These are phyloP conservation scores for Vachellia pachyceras DNA, from an alignment of 306 rosid species.

Conservation along the genomic window DNA sequence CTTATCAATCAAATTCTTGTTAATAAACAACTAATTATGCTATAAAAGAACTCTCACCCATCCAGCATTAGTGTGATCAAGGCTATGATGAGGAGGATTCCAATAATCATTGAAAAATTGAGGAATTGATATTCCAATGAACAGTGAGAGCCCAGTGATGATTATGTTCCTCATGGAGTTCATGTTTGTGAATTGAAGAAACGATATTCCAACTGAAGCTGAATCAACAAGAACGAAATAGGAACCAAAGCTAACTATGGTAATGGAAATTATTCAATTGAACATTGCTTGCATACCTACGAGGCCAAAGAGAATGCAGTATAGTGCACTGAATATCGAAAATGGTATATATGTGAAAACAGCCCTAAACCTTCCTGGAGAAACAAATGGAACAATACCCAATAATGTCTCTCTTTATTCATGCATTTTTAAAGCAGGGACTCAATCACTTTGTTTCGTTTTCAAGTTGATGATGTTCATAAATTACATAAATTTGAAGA, in stretches of 20 bases:
- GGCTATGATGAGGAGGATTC: slow-evolving; percentile 71
- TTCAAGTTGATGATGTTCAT: no score
- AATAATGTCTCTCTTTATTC: not conserved
- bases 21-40: not conserved
- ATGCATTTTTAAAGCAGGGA: not conserved
- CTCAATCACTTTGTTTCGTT: not conserved
- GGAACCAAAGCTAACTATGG: not conserved
- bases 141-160: slow-evolving; percentile 79
- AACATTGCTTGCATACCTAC: slow-evolving; percentile 68
- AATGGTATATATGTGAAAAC: slow-evolving; percentile 94
- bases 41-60: slow-evolving; percentile 70
- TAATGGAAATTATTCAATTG: not conserved
- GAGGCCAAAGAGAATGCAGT: slow-evolving; percentile 92
- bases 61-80: slow-evolving; percentile 89
- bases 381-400: not conserved
- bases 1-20: not conserved
- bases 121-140: slow-evolving; percentile 88
- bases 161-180: slow-evolving; percentile 97
- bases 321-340: slow-evolving; percentile 85
- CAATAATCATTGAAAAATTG: slow-evolving; percentile 80
- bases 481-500: no score
- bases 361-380: slow-evolving; percentile 93
- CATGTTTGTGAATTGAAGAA: slow-evolving; percentile 99
- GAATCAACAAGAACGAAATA: slow-evolving; percentile 36
- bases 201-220: slow-evolving; percentile 97